phyloP scores from a whole-genome alignment of 345 rosid genomes.

The Eucalyptus albens region DNA sequence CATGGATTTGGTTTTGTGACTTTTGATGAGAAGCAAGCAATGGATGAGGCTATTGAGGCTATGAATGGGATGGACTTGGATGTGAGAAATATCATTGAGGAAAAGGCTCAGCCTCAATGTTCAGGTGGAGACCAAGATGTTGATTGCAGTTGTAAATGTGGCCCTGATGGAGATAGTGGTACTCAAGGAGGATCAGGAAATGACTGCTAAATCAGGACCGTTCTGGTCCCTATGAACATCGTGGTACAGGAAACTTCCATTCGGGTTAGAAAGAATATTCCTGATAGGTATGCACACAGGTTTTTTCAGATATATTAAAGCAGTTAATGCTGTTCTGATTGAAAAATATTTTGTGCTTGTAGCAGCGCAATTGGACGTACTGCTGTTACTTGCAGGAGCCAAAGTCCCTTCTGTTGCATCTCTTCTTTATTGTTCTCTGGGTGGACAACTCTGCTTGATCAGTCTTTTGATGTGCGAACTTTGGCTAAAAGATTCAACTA shows the following conservation, averaged over 20 bases:
- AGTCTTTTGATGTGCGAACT: too few species aligned
- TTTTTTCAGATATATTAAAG: too few species aligned
- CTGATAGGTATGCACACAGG: neutral
- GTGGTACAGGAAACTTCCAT: conserved; percentile 40
- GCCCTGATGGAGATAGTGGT: conserved; percentile 46
- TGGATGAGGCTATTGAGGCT: conserved; percentile 82
- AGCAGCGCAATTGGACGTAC: too few species aligned
- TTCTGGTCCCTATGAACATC: conserved; percentile 74
- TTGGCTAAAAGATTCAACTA: too few species aligned
- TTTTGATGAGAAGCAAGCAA: conserved; percentile 64
- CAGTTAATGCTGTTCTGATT: too few species aligned
- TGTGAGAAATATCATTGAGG: conserved; percentile 79
- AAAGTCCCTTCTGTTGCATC: too few species aligned
- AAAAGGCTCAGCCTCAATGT: conserved; percentile 88
- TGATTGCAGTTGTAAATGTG: conserved; percentile 50
- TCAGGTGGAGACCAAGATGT: conserved; percentile 60
- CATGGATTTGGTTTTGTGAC: conserved; percentile 94
- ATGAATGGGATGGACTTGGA: conserved; percentile 92
- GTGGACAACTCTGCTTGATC: too few species aligned
- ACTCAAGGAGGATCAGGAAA: conserved; percentile 59
- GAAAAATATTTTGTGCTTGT: too few species aligned
- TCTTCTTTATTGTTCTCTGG: too few species aligned
- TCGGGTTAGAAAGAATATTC: conserved; percentile 9
- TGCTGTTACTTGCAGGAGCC: too few species aligned
- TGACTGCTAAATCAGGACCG: conserved; percentile 76